Evolutionary conservation across 176 grass and related monocot genomes (phyloP), one percentile per base, ranked within the genome.

Genomic region (Eragrostis nindensis): DNA sequence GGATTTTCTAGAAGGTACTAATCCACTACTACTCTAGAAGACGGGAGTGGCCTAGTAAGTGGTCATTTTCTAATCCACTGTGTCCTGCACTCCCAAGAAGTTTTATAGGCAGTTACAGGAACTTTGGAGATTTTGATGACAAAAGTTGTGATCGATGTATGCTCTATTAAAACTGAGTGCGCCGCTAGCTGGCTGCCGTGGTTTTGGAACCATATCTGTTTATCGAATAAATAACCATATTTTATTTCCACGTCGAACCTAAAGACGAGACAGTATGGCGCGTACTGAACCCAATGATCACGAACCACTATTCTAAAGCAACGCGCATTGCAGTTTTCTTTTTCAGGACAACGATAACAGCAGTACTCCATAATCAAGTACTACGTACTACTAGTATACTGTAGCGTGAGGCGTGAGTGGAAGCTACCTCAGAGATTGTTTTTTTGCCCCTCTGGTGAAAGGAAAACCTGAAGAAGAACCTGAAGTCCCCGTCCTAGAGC

Each of bases 1-100:
- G 7, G 29, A 55, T 46, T 64, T 24, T 84, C 73, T 77, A 61
- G 53, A 78, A 78, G 22, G 64, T 62, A 52, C 64, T 13, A 13
- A 2, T 41, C 64, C 82, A 77, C 74, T 70, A 42, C n/a, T n/a
- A n/a, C n/a, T n/a, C n/a, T 66, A 21, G 52, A 13, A 47, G 30
- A 21, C 19, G 38, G 46, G 62, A 5, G 76, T 67, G 62, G 46
- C 50, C n/a, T 19, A 55, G 73, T 13, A 73, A 53, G 43, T 70
- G 65, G n/a, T 68, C 65, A 70, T 62, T 84, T 77, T 70, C 50
- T 69, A 69, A 49, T 48, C 53, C 15, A 48, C n/a, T 16, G 29
- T 4, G 19, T 29, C 25, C 68, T 29, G 59, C 86, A 73, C 57
- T 77, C 57, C 32, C 39, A 5, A 5, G 39, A 54, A 21, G 45